Evolutionary conservation across 2,329 filamentous ascomycete species (phyloP), one percentile per base, ranked within the genome.

Genomic region (Colletotrichum orbiculare): DNA sequence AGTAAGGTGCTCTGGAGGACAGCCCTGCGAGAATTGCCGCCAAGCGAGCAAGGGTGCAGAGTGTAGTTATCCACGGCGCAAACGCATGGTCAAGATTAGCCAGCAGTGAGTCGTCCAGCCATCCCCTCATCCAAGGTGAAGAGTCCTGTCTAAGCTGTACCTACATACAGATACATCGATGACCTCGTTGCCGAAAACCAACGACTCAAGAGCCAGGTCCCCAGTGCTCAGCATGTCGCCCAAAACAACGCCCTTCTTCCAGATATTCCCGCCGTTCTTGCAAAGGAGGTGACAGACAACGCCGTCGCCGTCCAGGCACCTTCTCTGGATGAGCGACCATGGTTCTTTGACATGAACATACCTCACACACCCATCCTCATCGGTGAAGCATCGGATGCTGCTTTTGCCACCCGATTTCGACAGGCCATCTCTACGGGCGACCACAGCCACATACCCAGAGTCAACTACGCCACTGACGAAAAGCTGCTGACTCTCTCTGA

Each of bases 321-420:
- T 38, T 71, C 37, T 25, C 69, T 72, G 15, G 70, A 69, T 6
- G 67, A 71, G 10, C 65, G 69, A 6, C 74, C 76, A 4, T 78
- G 76, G 76, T 78, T 78, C 68, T 70, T 76, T 33, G 71, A 74
- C 37, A 73, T 75, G 65, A 74, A 71, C 52, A 71, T 75, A 12
- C 72, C 74, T 25, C 72, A 75, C 38, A 76, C 74, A 2, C 76
- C 76, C 1, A 72, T 77, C 12, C 65, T 77, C 15, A 73, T 78
- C 39, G 75, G 73, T n/a, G 76, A 78, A 54, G 75, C 75, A 1
- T 75, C 76, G 12, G 76, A 78, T 43, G 71, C 73, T 10, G 75
- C 75, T 11, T 78, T 78, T 42, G 76, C 76, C 2, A 77, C 76
- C 0, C 75, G 76, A 1, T 74, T 78, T 52, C 68, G 76, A 7